Base-by-base conservation (phyloP, 371 early-diverging fungal genomes). In the Lichtheimia ramosa region DNA sequence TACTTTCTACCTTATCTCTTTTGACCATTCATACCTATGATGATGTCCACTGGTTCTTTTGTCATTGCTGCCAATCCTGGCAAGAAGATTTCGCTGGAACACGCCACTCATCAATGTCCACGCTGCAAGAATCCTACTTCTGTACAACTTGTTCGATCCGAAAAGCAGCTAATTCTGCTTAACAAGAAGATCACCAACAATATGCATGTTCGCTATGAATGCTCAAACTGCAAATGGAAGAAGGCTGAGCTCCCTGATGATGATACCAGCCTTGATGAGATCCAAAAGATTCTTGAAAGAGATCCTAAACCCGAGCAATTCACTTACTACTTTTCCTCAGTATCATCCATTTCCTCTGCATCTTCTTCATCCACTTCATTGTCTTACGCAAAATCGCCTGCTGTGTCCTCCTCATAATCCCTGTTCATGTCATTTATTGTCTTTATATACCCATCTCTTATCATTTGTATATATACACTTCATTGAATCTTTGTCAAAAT, bases 221-320 rank as follows among this genome's bases (percentile, higher is more conserved):
- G 46, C n/a, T 46, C 46, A 46, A 46, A 16, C 18, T 46, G 46
- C 46, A 46, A 46, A n/a, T 46, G 46, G 46, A 46, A 46, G 21
- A 46, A 46, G 18, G 2, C 46, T 3, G 46, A 46, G 21, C 16
- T 46, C 0, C 46, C 46, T 18, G 46, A 46, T 4, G 46, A 21
- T 46, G 46, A 46, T 46, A 46, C 46, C 46, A 46, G 10, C 18
- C n/a, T 46, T 8, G 46, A 46, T 6, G 46, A 46, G 0, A 21
- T 46, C 5, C 46, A 46, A 14, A n/a, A 46, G 10, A 18, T 18
- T 21, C 46, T 46, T 46, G 46, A n/a, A 46, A 46, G 21, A 8
- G 21, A n/a, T 16, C 46, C 46, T 2, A 21, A 46, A 46, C 46
- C n/a, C 2, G 46, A 46, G 21, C 46, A 46, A 21, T 46, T 46